These are phyloP conservation scores for Inosperma sp. DNA, from an alignment of 768 basidiomycete genomes.

Conservation along the genomic window DNA sequence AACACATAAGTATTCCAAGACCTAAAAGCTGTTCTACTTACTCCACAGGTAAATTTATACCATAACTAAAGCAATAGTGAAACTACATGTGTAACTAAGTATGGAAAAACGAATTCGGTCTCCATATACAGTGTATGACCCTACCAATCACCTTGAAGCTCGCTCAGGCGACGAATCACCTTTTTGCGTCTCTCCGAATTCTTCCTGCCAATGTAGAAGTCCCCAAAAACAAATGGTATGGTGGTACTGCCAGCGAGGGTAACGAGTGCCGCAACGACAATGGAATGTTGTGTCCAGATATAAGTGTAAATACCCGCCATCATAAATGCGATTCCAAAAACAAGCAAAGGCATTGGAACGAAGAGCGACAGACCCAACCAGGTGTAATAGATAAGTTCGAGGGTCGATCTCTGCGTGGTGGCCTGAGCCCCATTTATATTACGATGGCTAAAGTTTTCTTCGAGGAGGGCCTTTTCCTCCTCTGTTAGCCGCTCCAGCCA, in stretches of 20 bases:
- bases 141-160: conserved; percentile 15
- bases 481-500: conserved; percentile 11
- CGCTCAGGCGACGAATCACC: conserved; percentile 11
- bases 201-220: conserved; percentile 5
- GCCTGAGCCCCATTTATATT: not conserved
- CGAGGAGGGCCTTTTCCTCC: conserved; percentile 5
- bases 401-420: not conserved
- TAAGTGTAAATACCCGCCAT: conserved; percentile 4
- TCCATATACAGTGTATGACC: no score
- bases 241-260: conserved; percentile 1
- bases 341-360: conserved; percentile 11
- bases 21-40: no score
- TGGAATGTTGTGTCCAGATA: conserved; percentile 12
- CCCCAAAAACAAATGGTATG: conserved; percentile 5
- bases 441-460: not conserved
- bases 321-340: conserved; percentile 11
- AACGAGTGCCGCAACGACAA: conserved; percentile 6
- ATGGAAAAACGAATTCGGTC: no score
- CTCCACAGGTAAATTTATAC: no score
- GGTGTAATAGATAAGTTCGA: not conserved
- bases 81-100: no score
- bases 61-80: no score
- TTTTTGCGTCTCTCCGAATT: not conserved
- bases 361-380: conserved; percentile 10
- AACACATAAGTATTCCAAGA: no score